Conservation (phyloP, 2,329 filamentous ascomycete species). For the Claviceps paspali region DNA sequence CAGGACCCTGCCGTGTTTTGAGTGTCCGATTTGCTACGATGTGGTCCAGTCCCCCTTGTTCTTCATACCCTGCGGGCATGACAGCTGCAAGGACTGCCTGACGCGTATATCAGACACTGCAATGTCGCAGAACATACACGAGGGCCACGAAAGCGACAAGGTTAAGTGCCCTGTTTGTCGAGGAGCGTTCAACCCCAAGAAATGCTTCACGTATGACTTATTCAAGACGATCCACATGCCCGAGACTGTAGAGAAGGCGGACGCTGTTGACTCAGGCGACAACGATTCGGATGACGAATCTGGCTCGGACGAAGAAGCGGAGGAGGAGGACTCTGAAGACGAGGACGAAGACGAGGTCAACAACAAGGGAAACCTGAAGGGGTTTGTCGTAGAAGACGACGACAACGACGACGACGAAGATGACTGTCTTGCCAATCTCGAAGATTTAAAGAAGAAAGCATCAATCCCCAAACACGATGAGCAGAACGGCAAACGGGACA, state of each 20-base stretch:
- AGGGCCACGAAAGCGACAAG: slow-evolving; percentile 41
- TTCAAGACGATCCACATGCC: slow-evolving; percentile 63
- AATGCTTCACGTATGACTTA: slow-evolving; percentile 56
- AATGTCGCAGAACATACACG: slow-evolving; percentile 34
- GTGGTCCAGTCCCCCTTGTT: slow-evolving; percentile 59
- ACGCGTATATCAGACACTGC: slow-evolving; percentile 49
- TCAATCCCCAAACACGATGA: neutral
- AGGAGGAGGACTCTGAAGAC: too few species aligned
- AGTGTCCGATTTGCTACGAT: slow-evolving; percentile 76
- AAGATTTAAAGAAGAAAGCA: slow-evolving; percentile 9
- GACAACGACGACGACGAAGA: slow-evolving; percentile 15
- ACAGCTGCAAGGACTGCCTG: slow-evolving; percentile 64
- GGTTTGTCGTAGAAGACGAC: slow-evolving; percentile 17
- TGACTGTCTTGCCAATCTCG: too few species aligned
- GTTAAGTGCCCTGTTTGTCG: slow-evolving; percentile 67
- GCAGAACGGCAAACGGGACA: neutral
- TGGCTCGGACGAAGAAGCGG: slow-evolving; percentile 18
- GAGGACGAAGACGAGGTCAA: slow-evolving; percentile 18
- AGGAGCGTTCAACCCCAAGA: slow-evolving; percentile 46
- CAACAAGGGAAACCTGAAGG: slow-evolving; percentile 19
- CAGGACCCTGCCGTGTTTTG: slow-evolving; percentile 43
- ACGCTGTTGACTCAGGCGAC: slow-evolving; percentile 16
- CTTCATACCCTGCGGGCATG: slow-evolving; percentile 71
- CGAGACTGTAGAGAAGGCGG: slow-evolving; percentile 26
- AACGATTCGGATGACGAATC: slow-evolving; percentile 1